Evolutionary conservation across 176 grass and related monocot genomes (phyloP).

Genomic region (Zea luxurians): DNA sequence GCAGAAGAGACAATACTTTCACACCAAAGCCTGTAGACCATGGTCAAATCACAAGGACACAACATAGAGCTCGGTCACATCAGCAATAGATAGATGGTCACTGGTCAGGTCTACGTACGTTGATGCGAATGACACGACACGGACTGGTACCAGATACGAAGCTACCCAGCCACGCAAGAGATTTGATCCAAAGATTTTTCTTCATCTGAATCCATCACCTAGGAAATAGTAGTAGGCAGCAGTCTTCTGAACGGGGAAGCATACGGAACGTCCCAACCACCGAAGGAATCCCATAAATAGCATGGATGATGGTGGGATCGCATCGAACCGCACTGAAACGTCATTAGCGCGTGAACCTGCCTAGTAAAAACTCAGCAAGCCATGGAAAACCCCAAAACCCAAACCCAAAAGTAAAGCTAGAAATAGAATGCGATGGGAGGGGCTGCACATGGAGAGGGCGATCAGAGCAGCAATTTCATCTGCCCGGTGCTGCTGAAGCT

Average conservation of each 20-base stretch:
- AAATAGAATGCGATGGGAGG: background rate
- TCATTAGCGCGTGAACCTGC: background rate
- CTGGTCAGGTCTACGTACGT: background rate
- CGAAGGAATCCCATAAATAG: background rate
- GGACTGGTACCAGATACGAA: background rate
- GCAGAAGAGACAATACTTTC: slow-evolving; percentile 21
- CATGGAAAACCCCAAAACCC: background rate
- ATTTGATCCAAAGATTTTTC: slow-evolving; percentile 14
- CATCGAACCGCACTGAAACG: background rate
- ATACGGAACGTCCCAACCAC: slow-evolving; percentile 15
- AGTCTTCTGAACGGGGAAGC: background rate
- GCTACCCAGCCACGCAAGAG: slow-evolving; percentile 15
- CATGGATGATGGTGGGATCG: background rate
- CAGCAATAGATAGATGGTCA: slow-evolving; percentile 7
- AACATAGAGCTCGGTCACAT: slow-evolving; percentile 6
- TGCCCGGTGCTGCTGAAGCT: background rate
- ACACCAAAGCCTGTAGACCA: background rate
- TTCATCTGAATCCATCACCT: background rate
- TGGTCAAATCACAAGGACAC: slow-evolving; percentile 19
- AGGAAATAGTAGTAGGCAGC: background rate
- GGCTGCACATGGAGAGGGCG: background rate
- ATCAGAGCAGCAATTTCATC: background rate
- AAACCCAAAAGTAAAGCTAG: background rate
- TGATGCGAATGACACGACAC: background rate
- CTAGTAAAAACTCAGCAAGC: background rate